Conservation (phyloP, 2,329 filamentous ascomycete species). For the Pseudopyricularia cyperi region DNA sequence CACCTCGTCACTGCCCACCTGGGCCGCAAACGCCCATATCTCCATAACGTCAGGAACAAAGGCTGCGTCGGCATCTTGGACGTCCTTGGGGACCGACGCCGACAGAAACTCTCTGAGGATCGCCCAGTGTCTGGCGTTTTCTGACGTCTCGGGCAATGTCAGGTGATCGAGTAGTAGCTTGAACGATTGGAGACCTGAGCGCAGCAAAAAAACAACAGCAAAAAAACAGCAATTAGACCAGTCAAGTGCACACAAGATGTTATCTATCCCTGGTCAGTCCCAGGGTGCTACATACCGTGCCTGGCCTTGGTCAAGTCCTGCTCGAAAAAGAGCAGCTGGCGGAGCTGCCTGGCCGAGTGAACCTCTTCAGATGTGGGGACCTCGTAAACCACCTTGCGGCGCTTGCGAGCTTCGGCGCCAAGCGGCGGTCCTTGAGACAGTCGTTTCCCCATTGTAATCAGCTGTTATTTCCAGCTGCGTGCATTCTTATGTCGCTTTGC, state of each 20-base stretch:
- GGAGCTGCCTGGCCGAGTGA: constrained; percentile 51
- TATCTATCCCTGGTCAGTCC: background rate
- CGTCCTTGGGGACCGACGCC: constrained; percentile 26
- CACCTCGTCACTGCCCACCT: constrained; percentile 67
- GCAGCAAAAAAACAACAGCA: too few relatives aligned
- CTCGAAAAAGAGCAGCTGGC: constrained; percentile 54
- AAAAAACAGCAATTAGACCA: background rate
- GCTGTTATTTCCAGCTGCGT: too few relatives aligned
- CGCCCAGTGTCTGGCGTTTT: constrained; percentile 31
- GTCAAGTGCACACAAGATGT: background rate
- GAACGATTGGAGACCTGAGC: constrained; percentile 51
- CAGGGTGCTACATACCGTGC: constrained; percentile 35
- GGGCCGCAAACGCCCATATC: constrained; percentile 73
- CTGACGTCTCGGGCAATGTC: constrained; percentile 32
- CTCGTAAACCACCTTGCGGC: constrained; percentile 43
- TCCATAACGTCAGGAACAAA: constrained; percentile 73
- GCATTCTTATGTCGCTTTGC: background rate
- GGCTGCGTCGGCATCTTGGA: constrained; percentile 42
- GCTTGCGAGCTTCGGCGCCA: constrained; percentile 31
- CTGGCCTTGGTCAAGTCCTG: constrained; percentile 55
- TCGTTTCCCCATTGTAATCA: constrained; percentile 30
- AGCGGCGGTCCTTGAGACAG: constrained; percentile 22
- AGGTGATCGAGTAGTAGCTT: constrained; percentile 60
- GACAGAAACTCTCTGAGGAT: constrained; percentile 61
- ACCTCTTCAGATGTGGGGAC: constrained; percentile 48